phyloP scores from a whole-genome alignment of 2,329 filamentous ascomycete species.

The Neofusicoccum parvum region DNA sequence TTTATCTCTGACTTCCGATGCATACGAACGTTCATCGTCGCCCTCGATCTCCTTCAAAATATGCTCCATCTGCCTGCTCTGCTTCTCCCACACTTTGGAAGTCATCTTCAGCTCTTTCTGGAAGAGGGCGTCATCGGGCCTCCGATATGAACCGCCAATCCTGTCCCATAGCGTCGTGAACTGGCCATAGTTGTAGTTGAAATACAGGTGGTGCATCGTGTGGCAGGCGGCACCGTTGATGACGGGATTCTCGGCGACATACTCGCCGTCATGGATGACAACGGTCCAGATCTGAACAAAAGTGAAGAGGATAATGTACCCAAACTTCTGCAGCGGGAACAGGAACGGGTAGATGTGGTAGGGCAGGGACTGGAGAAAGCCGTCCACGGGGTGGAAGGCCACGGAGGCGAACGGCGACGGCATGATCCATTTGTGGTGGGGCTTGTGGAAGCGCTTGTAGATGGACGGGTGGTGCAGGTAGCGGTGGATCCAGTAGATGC shows the following conservation, averaged over 20 bases:
- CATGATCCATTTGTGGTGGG: constrained; percentile 55
- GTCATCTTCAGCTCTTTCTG: constrained; percentile 83
- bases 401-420: constrained; percentile 52
- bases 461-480: constrained; percentile 50
- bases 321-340: constrained; percentile 50
- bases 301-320: constrained; percentile 49
- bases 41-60: constrained; percentile 75
- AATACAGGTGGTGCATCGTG: constrained; percentile 45
- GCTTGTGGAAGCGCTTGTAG: constrained; percentile 54
- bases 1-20: constrained; percentile 37
- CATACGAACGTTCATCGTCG: constrained; percentile 50
- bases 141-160: constrained; percentile 80
- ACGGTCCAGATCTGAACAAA: constrained; percentile 54
- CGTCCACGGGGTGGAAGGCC: constrained; percentile 53
- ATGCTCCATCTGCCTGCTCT: constrained; percentile 73
- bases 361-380: constrained; percentile 50
- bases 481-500: constrained; percentile 54
- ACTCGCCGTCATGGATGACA: constrained; percentile 54
- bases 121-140: constrained; percentile 84
- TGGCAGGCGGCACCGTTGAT: constrained; percentile 54
- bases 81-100: constrained; percentile 74
- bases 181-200: constrained; percentile 91
- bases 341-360: constrained; percentile 52
- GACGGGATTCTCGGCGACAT: constrained; percentile 51
- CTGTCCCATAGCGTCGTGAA: constrained; percentile 93